Percentiles rank a stretch among this genome's conserved stretches.
phyloP scores from a whole-genome alignment of 441 rosid species.

The Daphne laureola region DNA sequence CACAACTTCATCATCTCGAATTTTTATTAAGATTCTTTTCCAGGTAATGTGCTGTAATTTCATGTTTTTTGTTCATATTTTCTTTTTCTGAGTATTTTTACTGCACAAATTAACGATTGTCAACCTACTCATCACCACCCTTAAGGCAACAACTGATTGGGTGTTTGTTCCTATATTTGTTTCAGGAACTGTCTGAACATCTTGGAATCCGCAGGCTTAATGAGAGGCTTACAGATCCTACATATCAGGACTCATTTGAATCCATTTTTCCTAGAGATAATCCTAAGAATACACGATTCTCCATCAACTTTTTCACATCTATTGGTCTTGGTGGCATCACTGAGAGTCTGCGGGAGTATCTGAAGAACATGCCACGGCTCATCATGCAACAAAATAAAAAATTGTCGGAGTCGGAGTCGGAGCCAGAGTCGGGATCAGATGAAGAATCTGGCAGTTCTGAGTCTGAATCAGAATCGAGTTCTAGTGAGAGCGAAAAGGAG shows the following conservation, averaged over 20 bases:
- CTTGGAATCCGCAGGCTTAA: slow-evolving; percentile 67
- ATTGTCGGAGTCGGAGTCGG: slow-evolving; percentile 31
- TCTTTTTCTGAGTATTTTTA: not conserved
- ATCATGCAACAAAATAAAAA: slow-evolving; percentile 83
- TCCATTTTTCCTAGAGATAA: slow-evolving; percentile 84
- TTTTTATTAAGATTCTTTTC: slow-evolving; percentile 91
- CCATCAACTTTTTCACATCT: slow-evolving; percentile 90
- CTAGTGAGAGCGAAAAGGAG: slow-evolving; percentile 32
- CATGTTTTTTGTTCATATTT: not conserved
- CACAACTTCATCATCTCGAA: slow-evolving; percentile 83
- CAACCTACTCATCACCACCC: too few species aligned
- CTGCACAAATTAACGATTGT: not conserved
- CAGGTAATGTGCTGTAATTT: slow-evolving; percentile 38
- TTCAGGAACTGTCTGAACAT: slow-evolving; percentile 82
- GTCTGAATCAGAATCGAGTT: slow-evolving; percentile 28
- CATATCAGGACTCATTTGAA: slow-evolving; percentile 66
- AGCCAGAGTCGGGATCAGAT: slow-evolving; percentile 27
- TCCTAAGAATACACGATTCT: slow-evolving; percentile 80
- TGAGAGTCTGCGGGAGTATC: slow-evolving; percentile 71
- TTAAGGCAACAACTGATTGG: too few species aligned
- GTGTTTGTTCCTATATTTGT: not conserved
- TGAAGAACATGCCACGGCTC: slow-evolving; percentile 92
- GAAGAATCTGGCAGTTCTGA: slow-evolving; percentile 37
- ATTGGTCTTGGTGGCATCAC: slow-evolving; percentile 96
- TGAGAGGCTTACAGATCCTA: slow-evolving; percentile 75